A percentile compares a stretch with the other conserved stretches of the same genome.
These are phyloP conservation scores for Catunica adiposa DNA, from an alignment of 2,329 filamentous ascomycete species.

Conservation along the genomic window DNA sequence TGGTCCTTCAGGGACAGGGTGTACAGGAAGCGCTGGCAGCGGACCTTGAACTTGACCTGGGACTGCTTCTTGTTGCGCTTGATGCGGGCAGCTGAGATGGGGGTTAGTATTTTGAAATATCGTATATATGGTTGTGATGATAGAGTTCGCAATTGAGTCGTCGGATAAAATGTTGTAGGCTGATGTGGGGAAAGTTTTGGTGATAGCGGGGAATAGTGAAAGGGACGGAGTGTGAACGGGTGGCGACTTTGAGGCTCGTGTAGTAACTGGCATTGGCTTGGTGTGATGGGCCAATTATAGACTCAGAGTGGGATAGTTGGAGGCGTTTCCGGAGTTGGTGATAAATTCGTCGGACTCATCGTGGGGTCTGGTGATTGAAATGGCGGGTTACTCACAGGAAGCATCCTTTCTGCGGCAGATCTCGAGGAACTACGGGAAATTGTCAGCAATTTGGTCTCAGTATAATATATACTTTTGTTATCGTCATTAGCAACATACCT, in stretches of 20 bases:
- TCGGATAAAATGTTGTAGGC: background rate
- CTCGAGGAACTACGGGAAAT: conserved; percentile 74
- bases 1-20: conserved; percentile 95
- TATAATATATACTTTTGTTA: background rate
- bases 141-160: background rate
- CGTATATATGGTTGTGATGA: background rate
- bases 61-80: conserved; percentile 86
- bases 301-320: background rate
- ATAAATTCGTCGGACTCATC: conserved; percentile 4
- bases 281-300: background rate
- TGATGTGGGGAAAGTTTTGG: background rate
- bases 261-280: background rate
- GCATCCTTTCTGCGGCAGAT: conserved; percentile 99
- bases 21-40: conserved; percentile 92
- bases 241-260: no score
- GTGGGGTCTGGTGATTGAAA: background rate
- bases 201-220: background rate
- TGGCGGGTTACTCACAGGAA: conserved; percentile 55
- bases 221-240: background rate
- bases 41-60: conserved; percentile 99
- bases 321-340: background rate
- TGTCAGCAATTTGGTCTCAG: conserved; percentile 6
- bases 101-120: conserved; percentile 1
- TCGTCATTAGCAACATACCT: conserved; percentile 29
- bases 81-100: conserved; percentile 57